Base-by-base conservation (phyloP, 2,329 filamentous ascomycete species). In the Sporothrix variecibatus region DNA sequence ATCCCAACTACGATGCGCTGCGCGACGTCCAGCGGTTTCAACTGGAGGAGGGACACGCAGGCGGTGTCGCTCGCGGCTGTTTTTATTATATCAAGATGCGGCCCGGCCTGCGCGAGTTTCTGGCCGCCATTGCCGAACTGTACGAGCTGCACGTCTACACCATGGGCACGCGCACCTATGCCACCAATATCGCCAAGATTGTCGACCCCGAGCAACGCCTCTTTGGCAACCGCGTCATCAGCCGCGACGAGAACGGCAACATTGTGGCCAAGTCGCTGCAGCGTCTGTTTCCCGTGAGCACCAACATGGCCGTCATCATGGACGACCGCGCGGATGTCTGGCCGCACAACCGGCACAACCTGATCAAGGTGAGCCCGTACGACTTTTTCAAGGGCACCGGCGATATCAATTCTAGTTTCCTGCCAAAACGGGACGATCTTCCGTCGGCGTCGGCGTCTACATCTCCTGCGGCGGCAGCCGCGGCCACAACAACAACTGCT, bases 41-140 rank as follows among this genome's bases (percentile, higher is more conserved):
- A 84, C 88, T 99, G 56, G 95, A 99, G 77, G 94, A 98, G 78
- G 92, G 91, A 0, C 92, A 92, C 1, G 89, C 91, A 31, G 92
- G 92, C 76, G 84, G 92, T 76, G 84, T 89, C 1, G 85, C 88
- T 20, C 87, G 89, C 67, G 91, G 91, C n/a, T 95, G 92, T 81
- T 97, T 93, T 88, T 99, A 99, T 83, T 99, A 98, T 83, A 97
- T 99, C 85, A 99, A 99, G 85, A 90, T 97, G 84, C 93, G 96
- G 49, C 96, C 96, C 0, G 94, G 95, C 2, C 84, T 98, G 70
- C 86, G 90, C 76, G 89, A 92, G 58, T 99, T 99, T 80, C 86
- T 99, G 68, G 86, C 93, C 74, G 89, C 90, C 71, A 88, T 98
- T 67, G 90, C 94, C 0, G 88, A 91, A 79, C 85, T 96, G 79